Evolutionary conservation across 2,329 filamentous ascomycete species (phyloP), one percentile per base, ranked within the genome.

Genomic region (Colletotrichum spinosum): DNA sequence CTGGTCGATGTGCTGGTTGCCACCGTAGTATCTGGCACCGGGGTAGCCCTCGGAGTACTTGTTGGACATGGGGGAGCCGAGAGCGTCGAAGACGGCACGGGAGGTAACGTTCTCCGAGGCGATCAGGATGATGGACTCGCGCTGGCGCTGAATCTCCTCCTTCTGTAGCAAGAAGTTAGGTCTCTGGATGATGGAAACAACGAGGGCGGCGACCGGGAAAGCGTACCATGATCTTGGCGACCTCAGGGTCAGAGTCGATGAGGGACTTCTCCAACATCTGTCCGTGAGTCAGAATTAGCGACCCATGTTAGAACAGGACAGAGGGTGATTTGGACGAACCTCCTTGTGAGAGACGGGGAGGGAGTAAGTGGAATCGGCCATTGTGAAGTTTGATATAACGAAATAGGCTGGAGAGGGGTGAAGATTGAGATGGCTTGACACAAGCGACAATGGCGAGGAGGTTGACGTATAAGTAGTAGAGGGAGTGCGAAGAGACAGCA

Each of bases 21-120:
- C 96, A 77, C 96, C 96, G 77, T 99, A 99, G 88, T 99, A 99
- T 81, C 96, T 91, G 74, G 96, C 96, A 78, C 96, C 96, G 72
- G 96, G 96, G 81, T 97, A 97, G 71, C 96, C 96, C 86, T 99
- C 96, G 15, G 94, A 97, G 88, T 99, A 99, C 86, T 99, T 99
- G 89, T 99, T 97, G 81, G 92, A 93, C 92, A 96, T 97, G 79
- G 92, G 91, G 65, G 90, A 94, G 75, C 96, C 96, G 71, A 99
- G 90, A 67, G 96, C 96, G 84, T 99, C 94, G 84, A 97, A 97
- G 76, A 99, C 96, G 75, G 96, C 94, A 74, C 94, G 94, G 69
- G 96, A 99, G 65, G 96, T 99, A 83, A 99, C 94, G 86, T 99
- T 99, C 86, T 99, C 96, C 62, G 96, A 98, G 76, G 96, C 95